Base-by-base conservation (phyloP, 2,329 filamentous ascomycete species). In the Scolecobasidium constrictum region DNA sequence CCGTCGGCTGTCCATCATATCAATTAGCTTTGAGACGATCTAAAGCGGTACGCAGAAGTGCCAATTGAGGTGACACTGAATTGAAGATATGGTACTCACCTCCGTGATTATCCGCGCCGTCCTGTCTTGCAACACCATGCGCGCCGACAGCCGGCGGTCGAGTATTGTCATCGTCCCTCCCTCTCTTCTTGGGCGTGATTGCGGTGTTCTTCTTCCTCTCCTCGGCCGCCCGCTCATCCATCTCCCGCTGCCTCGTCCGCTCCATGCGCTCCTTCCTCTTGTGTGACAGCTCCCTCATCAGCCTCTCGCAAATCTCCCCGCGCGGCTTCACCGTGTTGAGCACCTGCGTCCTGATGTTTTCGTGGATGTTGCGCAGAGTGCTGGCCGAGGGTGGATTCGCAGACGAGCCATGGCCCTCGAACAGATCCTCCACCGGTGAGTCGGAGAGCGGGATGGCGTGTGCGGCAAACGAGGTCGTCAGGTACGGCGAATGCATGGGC, bases 241-340 rank as follows among this genome's bases (percentile, higher is more conserved):
- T 59, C 57, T 73, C 62, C 42, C 62, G 65, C 58, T 68, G 66
- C 42, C 64, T 65, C 54, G 71, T 68, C 28, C 73, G 72, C 43
- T 77, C 69, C 37, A 66, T 59, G 33, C 71, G 64, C 46, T 78
- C 73, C 58, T 85, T 84, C 41, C 79, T 71, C 55, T 73, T 72
- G 52, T 72, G 69, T 5, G 79, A 75, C 43, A 87, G 66, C 50
- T 84, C 70, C 44, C 84, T 68, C 77, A 90, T 84, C 26, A 80
- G 79, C 26, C 76, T 72, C 54, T 88, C 83, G 59, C 81, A 86
- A 48, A 77, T 74, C 17, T 72, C 70, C 34, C 75, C 78, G 39
- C 83, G 73, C 38, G 59, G 59, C 46, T 58, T 60, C 47, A 68
- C 58, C 49, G 61, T 60, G 43, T 57, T 59, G 28, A 67, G 55